Percentiles rank a stretch among this genome's conserved stretches.
These are phyloP conservation scores for Cryptosporidium canis DNA, from an alignment of 169 alveolate species.

Conservation along the genomic window DNA sequence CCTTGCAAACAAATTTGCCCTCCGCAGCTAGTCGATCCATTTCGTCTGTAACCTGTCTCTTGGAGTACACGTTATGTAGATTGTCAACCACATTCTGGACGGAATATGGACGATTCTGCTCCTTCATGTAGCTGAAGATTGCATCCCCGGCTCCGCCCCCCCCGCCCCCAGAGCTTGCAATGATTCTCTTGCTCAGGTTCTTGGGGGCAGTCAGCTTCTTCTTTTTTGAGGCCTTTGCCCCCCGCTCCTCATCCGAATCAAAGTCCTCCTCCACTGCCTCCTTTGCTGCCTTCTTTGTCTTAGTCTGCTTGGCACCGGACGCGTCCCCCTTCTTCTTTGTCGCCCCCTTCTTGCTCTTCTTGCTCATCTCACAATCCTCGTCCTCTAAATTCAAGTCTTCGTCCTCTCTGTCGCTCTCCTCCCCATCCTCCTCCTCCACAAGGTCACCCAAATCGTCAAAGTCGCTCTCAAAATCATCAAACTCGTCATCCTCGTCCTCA, in stretches of 20 bases:
- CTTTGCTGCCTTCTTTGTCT: constrained; percentile 71
- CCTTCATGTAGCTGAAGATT: constrained; percentile 83
- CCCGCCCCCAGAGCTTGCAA: not conserved
- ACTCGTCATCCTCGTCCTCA: constrained; percentile 41
- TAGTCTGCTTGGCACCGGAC: constrained; percentile 14
- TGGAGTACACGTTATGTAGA: constrained; percentile 79
- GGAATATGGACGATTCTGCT: constrained; percentile 83
- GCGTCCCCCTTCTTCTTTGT: constrained; percentile 51
- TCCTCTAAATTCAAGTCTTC: constrained; percentile 44
- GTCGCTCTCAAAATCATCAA: constrained; percentile 24
- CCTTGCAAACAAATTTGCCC: constrained; percentile 80
- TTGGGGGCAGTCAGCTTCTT: constrained; percentile 48
- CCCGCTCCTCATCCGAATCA: not conserved
- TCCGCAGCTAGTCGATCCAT: constrained; percentile 81
- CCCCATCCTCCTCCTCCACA: not conserved
- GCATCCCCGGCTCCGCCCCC: constrained; percentile 19
- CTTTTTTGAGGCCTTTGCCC: not conserved
- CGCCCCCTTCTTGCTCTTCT: not conserved
- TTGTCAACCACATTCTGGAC: constrained; percentile 82
- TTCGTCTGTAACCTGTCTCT: constrained; percentile 77
- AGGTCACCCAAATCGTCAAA: not conserved
- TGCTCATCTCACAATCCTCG: not conserved
- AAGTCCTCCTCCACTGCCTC: constrained; percentile 26
- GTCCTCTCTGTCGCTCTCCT: constrained; percentile 4
- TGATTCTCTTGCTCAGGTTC: constrained; percentile 49